Evolutionary conservation across 495 filamentous ascomycete genomes (phyloP).

Genomic region (Hypoxylon intermedium): DNA sequence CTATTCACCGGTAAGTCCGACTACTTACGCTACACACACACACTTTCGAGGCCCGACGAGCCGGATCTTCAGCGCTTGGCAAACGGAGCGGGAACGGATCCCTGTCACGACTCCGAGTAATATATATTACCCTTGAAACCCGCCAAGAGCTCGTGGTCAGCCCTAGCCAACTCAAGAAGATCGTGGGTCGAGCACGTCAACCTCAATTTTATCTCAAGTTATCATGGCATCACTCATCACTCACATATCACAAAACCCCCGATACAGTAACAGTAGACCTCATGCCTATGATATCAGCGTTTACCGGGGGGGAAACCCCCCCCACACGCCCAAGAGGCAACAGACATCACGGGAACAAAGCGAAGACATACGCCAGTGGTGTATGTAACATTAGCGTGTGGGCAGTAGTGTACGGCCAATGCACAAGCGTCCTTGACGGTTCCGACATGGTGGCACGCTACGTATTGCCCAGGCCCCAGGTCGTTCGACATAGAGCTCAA

Average conservation of each 20-base stretch:
- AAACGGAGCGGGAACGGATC: constrained; percentile 15
- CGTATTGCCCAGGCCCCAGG: too few relatives aligned
- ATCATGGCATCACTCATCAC: neutral
- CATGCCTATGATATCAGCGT: constrained; percentile 4
- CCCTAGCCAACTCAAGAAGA: constrained; percentile 17
- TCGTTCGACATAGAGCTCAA: neutral
- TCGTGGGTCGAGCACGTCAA: constrained; percentile 17
- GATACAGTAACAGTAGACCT: neutral
- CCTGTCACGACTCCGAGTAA: constrained; percentile 1
- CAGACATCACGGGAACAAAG: constrained; percentile 18
- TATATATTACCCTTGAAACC: constrained; percentile 30
- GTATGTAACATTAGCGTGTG: neutral
- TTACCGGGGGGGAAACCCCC: constrained; percentile 17
- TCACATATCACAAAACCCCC: neutral
- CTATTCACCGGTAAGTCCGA: too few relatives aligned
- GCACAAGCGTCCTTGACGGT: constrained; percentile 10
- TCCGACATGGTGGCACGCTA: constrained; percentile 19
- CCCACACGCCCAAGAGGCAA: constrained; percentile 30
- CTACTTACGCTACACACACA: neutral
- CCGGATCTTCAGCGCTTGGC: constrained; percentile 22
- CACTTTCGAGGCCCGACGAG: constrained; percentile 3
- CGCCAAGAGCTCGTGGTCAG: constrained; percentile 26
- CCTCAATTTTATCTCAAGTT: constrained; percentile 3
- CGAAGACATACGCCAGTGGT: constrained; percentile 4
- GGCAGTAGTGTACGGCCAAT: neutral